phyloP scores from a whole-genome alignment of 2,329 filamentous ascomycete genomes.

The Macroventuria anomochaeta region DNA sequence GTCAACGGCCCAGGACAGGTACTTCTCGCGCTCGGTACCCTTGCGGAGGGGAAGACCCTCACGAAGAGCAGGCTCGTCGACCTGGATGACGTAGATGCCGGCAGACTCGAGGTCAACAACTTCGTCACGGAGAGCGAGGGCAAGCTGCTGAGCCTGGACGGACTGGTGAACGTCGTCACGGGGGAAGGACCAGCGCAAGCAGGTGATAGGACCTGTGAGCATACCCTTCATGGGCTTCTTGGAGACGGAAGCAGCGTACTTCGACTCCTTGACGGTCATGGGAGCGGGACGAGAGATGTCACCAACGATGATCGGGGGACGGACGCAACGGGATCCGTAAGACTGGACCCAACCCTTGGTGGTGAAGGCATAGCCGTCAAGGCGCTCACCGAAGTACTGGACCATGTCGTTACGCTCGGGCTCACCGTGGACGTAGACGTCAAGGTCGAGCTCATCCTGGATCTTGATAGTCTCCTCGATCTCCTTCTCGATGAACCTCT shows the following conservation, averaged over 20 bases:
- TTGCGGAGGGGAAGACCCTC: conserved; percentile 97
- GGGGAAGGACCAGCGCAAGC: conserved; percentile 99
- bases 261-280: conserved; percentile 99
- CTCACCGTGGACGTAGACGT: conserved; percentile 98
- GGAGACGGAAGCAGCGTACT: conserved; percentile 94
- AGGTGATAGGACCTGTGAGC: conserved; percentile 98
- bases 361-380: conserved; percentile 97
- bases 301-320: conserved; percentile 97
- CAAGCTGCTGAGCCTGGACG: conserved; percentile 97
- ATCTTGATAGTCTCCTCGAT: conserved; percentile 94
- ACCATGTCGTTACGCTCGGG: conserved; percentile 99
- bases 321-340: conserved; percentile 97
- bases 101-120: conserved; percentile 97
- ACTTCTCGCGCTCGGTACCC: conserved; percentile 93
- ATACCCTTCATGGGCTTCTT: conserved; percentile 99
- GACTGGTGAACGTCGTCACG: conserved; percentile 99
- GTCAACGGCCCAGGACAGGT: conserved; percentile 96
- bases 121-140: conserved; percentile 97
- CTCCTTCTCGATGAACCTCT: conserved; percentile 99
- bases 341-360: conserved; percentile 99
- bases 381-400: conserved; percentile 98
- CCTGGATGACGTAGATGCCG: conserved; percentile 97
- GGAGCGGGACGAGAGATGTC: conserved; percentile 95
- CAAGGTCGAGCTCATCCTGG: conserved; percentile 96
- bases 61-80: conserved; percentile 98